Conservation (phyloP, 441 rosid genomes). For the Raphanus hybrid region DNA sequence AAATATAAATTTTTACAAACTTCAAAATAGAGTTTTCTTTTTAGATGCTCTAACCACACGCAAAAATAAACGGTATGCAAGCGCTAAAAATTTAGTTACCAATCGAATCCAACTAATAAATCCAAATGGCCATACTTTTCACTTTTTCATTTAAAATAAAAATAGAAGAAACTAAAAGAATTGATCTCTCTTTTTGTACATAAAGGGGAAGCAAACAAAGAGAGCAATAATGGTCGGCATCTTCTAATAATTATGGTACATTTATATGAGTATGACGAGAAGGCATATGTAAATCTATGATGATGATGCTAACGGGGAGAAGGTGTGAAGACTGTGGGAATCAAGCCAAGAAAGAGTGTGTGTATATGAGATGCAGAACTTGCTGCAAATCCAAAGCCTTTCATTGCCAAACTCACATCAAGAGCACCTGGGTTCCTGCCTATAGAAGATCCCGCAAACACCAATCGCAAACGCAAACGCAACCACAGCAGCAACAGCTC, state of each 20-base stretch:
- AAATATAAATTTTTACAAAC: too few species aligned
- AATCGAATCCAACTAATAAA: not conserved
- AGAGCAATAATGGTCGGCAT: conserved; percentile 1
- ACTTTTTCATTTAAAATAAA: not conserved
- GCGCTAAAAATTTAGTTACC: not conserved
- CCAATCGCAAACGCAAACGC: conserved; percentile 9
- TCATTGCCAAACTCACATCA: conserved; percentile 63
- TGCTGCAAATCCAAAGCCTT: conserved; percentile 63
- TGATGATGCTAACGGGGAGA: conserved; percentile 35
- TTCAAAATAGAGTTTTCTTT: too few species aligned
- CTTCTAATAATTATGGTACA: conserved; percentile 1
- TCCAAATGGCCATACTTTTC: not conserved
- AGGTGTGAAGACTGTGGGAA: conserved; percentile 75
- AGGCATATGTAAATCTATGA: not conserved
- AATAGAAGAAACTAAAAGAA: not conserved
- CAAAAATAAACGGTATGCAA: too few species aligned
- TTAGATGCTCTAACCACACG: too few species aligned
- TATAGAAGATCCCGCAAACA: conserved; percentile 46
- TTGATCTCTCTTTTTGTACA: conserved; percentile 21
- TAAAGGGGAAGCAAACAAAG: conserved; percentile 32
- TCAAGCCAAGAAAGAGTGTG: conserved; percentile 67
- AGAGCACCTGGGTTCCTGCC: conserved; percentile 72
- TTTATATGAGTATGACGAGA: not conserved
- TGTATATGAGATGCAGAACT: conserved; percentile 59
- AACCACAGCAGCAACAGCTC: conserved; percentile 20